Base-by-base conservation (phyloP, 2,329 filamentous ascomycete species). In the Escovopsis sp. region DNA sequence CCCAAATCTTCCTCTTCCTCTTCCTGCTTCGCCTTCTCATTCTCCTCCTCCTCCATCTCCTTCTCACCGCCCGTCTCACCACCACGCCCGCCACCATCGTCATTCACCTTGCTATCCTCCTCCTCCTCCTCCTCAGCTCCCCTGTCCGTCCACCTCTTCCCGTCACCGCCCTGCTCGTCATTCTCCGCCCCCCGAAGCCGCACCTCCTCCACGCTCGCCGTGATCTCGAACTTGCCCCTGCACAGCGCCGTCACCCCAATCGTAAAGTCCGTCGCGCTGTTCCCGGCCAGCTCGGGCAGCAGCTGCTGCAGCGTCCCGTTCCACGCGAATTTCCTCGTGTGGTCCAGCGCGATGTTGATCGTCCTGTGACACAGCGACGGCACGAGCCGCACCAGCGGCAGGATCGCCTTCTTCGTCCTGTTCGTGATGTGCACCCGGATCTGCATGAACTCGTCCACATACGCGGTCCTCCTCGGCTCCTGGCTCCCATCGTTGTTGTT, bases 291-390 rank as follows among this genome's bases (percentile, higher is more conserved):
- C 6, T 74, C 55, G 0, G 82, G 77, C 0, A 94, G 64, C 2
- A 75, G 69, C 54, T 80, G 80, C 62, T 95, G 88, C 44, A 94
- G 62, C 28, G 83, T 79, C 2, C 88, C 88, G 49, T 86, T 89
- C 80, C 85, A 91, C 1, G 80, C 80, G 42, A 94, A 72, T 48
- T 86, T 85, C 54, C 85, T 80, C 36, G 82, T 82, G 43, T 89
- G 75, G 57, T 94, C 88, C 12, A 94, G 73, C 3, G 85, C 82
- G 12, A 84, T 69, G 46, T 77, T 78, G 40, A 75, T 70, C 1
- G 82, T 75, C 12, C 88, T 77, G 53, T 87, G 75, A 37, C 82
- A 75, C 12, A 94, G 71, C 40, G 79, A 75, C 0, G 88, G 87
- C 58, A 88, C 75, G 12, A 94, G 64, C 33, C 88, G 74, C 36